These are phyloP conservation scores for Stentor coeruleus DNA, from an alignment of 73 alveolate species.

Conservation along the genomic window DNA sequence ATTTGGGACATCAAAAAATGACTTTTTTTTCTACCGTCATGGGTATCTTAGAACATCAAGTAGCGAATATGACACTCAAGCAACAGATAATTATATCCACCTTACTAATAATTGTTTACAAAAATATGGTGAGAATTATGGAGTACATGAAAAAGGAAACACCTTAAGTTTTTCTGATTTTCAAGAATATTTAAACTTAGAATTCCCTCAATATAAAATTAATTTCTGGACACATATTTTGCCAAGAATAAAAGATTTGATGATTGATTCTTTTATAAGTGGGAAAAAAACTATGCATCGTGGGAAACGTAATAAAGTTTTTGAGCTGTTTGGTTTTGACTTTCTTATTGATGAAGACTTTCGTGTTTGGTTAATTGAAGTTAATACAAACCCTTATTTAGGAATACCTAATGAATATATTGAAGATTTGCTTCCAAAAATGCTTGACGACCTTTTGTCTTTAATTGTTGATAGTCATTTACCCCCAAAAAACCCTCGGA, in stretches of 20 bases:
- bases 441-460: constrained; percentile 82
- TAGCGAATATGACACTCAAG: constrained; percentile 53
- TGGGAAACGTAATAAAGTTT: constrained; percentile 65
- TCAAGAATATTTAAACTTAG: constrained; percentile 64
- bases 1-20: constrained; percentile 55
- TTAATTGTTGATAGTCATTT: constrained; percentile 58
- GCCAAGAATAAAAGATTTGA: constrained; percentile 78
- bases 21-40: constrained; percentile 62
- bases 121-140: constrained; percentile 71
- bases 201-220: constrained; percentile 51
- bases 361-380: constrained; percentile 6
- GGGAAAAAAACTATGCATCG: constrained; percentile 59
- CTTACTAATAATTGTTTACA: constrained; percentile 87
- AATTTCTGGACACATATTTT: constrained; percentile 72
- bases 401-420: constrained; percentile 71
- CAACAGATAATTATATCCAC: constrained; percentile 72
- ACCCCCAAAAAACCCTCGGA: constrained; percentile 26
- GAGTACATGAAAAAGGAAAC: constrained; percentile 85
- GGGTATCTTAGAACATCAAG: constrained; percentile 82
- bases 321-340: constrained; percentile 56
- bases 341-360: constrained; percentile 23
- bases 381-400: constrained; percentile 41
- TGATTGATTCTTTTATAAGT: constrained; percentile 71
- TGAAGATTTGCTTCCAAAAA: constrained; percentile 69
- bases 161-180: constrained; percentile 66